Percentiles rank a stretch among this genome's conserved stretches.
Conservation (phyloP, 176 grass and related monocot species). For the Cenchrus purpureus region DNA sequence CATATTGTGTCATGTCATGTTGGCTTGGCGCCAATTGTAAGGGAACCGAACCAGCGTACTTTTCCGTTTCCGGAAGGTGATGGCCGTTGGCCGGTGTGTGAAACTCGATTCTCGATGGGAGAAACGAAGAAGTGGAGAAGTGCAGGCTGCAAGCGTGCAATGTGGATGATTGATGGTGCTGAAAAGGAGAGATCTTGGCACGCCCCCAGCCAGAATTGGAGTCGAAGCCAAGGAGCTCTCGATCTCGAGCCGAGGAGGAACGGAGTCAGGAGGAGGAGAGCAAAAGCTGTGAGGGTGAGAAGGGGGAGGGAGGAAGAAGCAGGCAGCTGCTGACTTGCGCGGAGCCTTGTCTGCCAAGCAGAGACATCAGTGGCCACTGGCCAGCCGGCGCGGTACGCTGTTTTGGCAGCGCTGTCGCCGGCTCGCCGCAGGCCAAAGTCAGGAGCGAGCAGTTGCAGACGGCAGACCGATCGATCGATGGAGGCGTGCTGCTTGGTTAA, state of each 20-base stretch:
- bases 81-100: not conserved
- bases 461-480: not conserved
- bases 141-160: not conserved
- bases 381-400: not conserved
- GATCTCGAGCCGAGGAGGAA: not conserved
- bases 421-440: no score
- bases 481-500: conserved; percentile 24
- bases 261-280: not conserved
- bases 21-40: not conserved
- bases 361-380: not conserved
- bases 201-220: not conserved
- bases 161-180: not conserved
- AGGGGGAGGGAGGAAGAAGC: not conserved
- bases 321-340: not conserved
- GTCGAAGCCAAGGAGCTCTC: conserved; percentile 35
- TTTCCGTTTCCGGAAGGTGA: not conserved
- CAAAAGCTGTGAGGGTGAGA: no score
- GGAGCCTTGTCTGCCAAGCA: conserved; percentile 38
- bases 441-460: no score
- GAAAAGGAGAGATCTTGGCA: not conserved
- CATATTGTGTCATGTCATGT: not conserved
- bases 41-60: not conserved
- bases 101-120: not conserved
- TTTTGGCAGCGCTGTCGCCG: not conserved
- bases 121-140: not conserved